Base-by-base conservation (phyloP, 2,329 filamentous ascomycete genomes). In the Dactylonectria estremocensis region DNA sequence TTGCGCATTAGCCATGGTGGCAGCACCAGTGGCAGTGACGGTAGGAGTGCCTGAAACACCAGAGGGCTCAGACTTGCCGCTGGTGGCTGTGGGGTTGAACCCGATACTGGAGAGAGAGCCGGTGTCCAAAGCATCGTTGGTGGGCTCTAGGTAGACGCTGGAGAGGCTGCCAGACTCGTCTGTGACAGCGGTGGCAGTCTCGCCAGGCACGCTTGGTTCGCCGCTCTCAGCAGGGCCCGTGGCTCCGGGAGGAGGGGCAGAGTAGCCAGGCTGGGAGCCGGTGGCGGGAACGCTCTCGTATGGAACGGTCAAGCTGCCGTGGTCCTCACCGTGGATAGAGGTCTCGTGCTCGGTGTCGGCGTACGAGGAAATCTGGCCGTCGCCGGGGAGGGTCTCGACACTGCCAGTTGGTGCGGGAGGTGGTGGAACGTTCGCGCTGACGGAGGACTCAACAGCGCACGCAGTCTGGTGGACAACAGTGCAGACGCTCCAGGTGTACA, bases 401-500 rank as follows among this genome's bases (percentile, higher is more conserved):
- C 14, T n/a, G 43, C 22, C 45, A 50, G 67, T 69, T 31, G 59
- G 56, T 49, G 50, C 52, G 45, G 61, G 56, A 37, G 69, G 58
- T 28, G 68, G 68, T 28, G 46, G n/a, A n/a, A n/a, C 64, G 11
- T 64, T 60, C 22, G 58, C 69, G 48, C 65, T 75, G 46, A 73
- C 79, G 28, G 78, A 78, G 56, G 77, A 71, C 54, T 75, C 72
- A 53, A 77, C 67, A 35, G 74, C 68, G 72, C 81, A 83, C 59
- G 75, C 69, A 35, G 80, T 82, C 63, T 75, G 76, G 31, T 79
- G 74, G 31, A 80, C 69, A 56, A 82, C 66, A 68, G 76, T 77
- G 76, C 81, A 83, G 61, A 80, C 69, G 72, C 80, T 81, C 70
- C 81, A 76, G 31, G 79, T 77, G 69, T 79, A 79, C 49, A 82